Base-by-base conservation (phyloP, 2,329 filamentous ascomycete species). In the Thielaviopsis ethacetica region DNA sequence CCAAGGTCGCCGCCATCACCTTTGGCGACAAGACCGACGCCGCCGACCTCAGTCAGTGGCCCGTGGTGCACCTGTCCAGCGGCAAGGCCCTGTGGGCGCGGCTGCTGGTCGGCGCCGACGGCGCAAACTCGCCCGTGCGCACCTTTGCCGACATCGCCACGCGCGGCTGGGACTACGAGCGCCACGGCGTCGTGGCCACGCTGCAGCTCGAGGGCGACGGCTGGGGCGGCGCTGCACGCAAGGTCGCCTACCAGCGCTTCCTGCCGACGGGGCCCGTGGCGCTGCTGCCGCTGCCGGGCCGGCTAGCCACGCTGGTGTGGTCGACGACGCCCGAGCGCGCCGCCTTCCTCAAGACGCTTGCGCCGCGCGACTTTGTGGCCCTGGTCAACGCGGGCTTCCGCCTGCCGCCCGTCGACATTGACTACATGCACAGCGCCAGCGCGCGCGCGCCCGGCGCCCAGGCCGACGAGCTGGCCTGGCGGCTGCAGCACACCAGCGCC, bases 321-420 rank as follows among this genome's bases (percentile, higher is more conserved):
- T 94, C 90, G 5, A 97, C 91, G 1, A 93, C 88, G 0, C 85
- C 90, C 0, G 77, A 82, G 58, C 83, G 88, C 62, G 93, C 91
- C 0, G 78, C 86, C 0, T 76, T 85, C 58, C 77, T 98, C 49
- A 96, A 95, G 74, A 80, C 79, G 44, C 77, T 98, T 4, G 74
- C 83, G 0, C 70, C 83, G 0, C 73, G 75, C 54, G 86, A 95
- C 67, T 94, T 98, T 67, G 73, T 84, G 17, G 84, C 89, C 34
- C 85, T 91, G 78, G 87, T 98, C 64, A 97, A 98, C 68, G 90
- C 91, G 0, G 93, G 89, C 0, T 96, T 98, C 74, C 83, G 90
- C 13, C 78, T 98, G 19, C 79, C 79, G 61, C 78, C 85, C 17
- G 81, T 86, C 1, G 93, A 98, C 69, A 74, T 98, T 4, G 79